A percentile compares a stretch with the other conserved stretches of the same genome.
Evolutionary conservation across 345 rosid genomes (phyloP).

Genomic region (Hypericum perforatum): DNA sequence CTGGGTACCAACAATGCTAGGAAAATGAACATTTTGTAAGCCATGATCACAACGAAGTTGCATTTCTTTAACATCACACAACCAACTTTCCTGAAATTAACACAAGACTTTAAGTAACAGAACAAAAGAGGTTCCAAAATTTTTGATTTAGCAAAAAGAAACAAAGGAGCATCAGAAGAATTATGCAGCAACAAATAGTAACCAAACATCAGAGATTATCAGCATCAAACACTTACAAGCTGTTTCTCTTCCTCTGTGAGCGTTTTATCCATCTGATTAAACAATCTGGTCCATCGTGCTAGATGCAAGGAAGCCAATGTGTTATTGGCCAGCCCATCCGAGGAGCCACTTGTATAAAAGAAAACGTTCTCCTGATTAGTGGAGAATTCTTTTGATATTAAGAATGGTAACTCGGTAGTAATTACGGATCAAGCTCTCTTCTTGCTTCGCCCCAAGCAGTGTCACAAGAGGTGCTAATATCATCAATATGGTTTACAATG

Average conservation of each 20-base stretch:
- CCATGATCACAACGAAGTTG: slow-evolving; percentile 70
- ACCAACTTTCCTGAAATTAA: slow-evolving; percentile 57
- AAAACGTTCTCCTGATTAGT: slow-evolving; percentile 34
- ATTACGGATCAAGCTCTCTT: slow-evolving; percentile 74
- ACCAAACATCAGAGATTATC: no score
- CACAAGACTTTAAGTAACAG: no score
- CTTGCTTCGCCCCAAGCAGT: slow-evolving; percentile 68
- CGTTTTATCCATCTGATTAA: slow-evolving; percentile 67
- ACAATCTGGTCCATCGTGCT: slow-evolving; percentile 53
- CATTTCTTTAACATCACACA: slow-evolving; percentile 69
- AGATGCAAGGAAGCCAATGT: slow-evolving; percentile 41
- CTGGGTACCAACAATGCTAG: slow-evolving; percentile 28
- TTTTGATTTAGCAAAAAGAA: no score
- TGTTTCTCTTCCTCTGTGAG: slow-evolving; percentile 75
- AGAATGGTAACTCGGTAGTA: slow-evolving; percentile 60
- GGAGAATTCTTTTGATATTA: slow-evolving; percentile 63
- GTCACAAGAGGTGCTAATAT: slow-evolving; percentile 11
- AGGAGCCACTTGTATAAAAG: slow-evolving; percentile 16
- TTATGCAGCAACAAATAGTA: no score
- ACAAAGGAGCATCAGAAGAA: no score
- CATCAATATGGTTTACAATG: slow-evolving; percentile 1
- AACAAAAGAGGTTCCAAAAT: no score
- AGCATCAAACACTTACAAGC: slow-evolving; percentile 40
- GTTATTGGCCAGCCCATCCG: slow-evolving; percentile 24
- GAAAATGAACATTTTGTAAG: slow-evolving; percentile 41